Evolutionary conservation across 2,329 filamentous ascomycete species (phyloP).

Genomic region (Botryotinia narcissicola): DNA sequence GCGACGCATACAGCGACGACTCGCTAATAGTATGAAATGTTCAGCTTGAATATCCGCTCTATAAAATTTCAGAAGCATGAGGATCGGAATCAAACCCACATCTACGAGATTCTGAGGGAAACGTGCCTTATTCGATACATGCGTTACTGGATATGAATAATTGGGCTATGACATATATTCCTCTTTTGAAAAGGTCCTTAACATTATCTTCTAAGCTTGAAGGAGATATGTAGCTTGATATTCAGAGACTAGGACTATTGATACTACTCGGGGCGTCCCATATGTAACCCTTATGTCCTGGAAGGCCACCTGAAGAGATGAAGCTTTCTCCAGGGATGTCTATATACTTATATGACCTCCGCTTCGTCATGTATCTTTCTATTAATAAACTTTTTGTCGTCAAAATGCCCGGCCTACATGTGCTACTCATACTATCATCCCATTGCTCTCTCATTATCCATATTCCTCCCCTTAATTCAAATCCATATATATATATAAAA

Average conservation of each 20-base stretch:
- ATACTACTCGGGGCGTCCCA: background rate
- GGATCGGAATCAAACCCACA: background rate
- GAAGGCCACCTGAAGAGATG: background rate
- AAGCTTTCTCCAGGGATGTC: background rate
- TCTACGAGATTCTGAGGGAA: background rate
- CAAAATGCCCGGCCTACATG: rapidly evolving
- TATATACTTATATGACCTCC: no score
- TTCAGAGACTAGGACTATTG: background rate
- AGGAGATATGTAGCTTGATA: background rate
- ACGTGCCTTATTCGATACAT: background rate
- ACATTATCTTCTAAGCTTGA: background rate
- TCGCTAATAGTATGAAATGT: background rate
- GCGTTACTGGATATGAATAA: background rate
- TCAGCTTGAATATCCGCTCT: background rate
- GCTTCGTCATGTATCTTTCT: background rate
- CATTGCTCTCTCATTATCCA: background rate
- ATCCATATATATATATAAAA: background rate
- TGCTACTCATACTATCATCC: background rate
- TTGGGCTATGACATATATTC: background rate
- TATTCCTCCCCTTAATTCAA: background rate
- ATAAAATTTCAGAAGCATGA: background rate
- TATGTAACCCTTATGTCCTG: background rate
- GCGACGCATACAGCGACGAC: no score
- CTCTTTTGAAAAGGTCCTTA: background rate
- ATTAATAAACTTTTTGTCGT: background rate